These are phyloP conservation scores for Boletus tylopilopsis DNA, from an alignment of 768 basidiomycete species.

Conservation along the genomic window DNA sequence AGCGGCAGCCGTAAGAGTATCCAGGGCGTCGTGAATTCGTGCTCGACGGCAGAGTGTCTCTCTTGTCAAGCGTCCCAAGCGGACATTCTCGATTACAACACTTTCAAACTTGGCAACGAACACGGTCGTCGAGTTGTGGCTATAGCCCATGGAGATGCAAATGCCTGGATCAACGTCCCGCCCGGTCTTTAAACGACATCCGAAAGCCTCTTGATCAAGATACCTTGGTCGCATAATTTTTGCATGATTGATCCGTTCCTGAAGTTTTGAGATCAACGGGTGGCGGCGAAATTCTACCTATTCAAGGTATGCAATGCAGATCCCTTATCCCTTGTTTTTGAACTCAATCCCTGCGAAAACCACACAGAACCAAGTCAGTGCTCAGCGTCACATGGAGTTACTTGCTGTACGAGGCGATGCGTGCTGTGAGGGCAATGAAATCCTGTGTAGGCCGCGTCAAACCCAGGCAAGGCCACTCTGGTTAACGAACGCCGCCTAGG, in stretches of 20 bases:
- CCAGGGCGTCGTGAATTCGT: neutral
- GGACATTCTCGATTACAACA: no score
- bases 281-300: neutral
- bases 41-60: no score
- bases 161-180: neutral
- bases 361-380: neutral
- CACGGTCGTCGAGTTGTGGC: neutral
- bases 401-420: slow-evolving; percentile 23
- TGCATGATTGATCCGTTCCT: neutral
- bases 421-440: slow-evolving; percentile 7
- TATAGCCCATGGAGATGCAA: neutral
- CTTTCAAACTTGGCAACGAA: no score
- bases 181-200: neutral
- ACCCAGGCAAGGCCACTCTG: neutral
- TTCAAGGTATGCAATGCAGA: slow-evolving; percentile 3
- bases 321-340: neutral
- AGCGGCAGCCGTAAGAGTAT: neutral
- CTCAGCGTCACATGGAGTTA: neutral
- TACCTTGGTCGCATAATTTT: neutral
- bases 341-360: neutral
- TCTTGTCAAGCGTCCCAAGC: no score
- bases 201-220: neutral
- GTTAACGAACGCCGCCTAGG: neutral
- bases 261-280: neutral
- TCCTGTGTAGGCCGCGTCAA: slow-evolving; percentile 10